phyloP scores from a whole-genome alignment of 495 filamentous ascomycete genomes.

The Tuber calosporum region DNA sequence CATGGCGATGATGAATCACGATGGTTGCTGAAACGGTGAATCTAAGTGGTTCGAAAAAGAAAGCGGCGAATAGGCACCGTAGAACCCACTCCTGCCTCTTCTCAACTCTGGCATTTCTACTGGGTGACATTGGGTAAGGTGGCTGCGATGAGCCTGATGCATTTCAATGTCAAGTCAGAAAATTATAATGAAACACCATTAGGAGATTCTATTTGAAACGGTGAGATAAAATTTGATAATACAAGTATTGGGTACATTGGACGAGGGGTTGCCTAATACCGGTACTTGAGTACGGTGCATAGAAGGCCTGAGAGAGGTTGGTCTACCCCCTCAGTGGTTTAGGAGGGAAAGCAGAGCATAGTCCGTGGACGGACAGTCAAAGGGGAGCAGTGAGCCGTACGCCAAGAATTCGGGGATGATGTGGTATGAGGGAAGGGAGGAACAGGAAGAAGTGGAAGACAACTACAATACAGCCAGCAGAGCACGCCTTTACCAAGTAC shows the following conservation, averaged over 20 bases:
- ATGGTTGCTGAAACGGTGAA: not conserved
- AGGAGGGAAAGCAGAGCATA: not conserved
- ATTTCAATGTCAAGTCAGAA: not conserved
- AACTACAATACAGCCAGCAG: not conserved
- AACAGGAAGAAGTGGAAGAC: not conserved
- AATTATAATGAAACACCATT: not conserved
- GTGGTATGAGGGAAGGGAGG: not conserved
- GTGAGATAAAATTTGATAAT: not conserved
- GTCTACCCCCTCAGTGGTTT: not conserved
- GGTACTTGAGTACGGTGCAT: no score
- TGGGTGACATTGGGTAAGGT: not conserved
- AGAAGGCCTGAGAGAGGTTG: not conserved
- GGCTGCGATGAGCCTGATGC: not conserved
- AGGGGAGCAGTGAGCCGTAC: not conserved
- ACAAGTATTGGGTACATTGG: not conserved
- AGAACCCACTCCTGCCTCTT: not conserved
- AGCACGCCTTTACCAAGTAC: not conserved
- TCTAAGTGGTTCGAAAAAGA: not conserved
- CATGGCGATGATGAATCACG: not conserved
- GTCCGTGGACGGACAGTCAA: not conserved
- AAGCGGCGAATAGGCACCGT: not conserved
- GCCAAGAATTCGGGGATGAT: conserved; percentile 2
- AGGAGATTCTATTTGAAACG: not conserved
- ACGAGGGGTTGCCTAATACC: not conserved
- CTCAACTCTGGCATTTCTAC: not conserved